Percentiles rank a stretch among this genome's conserved stretches.
These are phyloP conservation scores for Solanum tacnaense DNA, from an alignment of 257 asterid genomes.

Conservation along the genomic window DNA sequence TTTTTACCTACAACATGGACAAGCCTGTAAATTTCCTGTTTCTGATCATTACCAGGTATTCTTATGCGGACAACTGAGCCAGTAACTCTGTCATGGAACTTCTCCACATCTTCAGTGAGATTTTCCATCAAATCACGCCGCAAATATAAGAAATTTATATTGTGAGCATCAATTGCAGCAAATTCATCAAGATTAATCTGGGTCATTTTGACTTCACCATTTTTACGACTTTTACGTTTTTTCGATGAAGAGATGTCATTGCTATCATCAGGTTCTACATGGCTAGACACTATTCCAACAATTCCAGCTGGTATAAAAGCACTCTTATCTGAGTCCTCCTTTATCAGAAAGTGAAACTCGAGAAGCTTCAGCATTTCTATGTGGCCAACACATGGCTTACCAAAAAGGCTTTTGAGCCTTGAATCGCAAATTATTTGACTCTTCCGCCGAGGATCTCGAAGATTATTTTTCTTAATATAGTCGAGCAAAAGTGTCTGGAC, in stretches of 20 bases:
- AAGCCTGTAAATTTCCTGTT: constrained; percentile 75
- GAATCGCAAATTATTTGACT: constrained; percentile 64
- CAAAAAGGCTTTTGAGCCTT: constrained; percentile 63
- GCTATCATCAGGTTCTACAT: constrained; percentile 25
- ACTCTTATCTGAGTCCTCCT: constrained; percentile 38
- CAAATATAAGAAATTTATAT: constrained; percentile 71
- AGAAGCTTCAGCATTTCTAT: constrained; percentile 82
- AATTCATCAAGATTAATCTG: constrained; percentile 50
- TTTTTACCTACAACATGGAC: constrained; percentile 85
- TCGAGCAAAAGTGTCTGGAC: constrained; percentile 53
- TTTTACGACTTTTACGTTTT: constrained; percentile 48
- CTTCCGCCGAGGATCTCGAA: constrained; percentile 61
- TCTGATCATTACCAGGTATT: constrained; percentile 59
- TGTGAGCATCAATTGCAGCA: constrained; percentile 84
- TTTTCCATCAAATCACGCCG: constrained; percentile 66
- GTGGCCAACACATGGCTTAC: constrained; percentile 65
- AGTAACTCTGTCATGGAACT: constrained; percentile 48
- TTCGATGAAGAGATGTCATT: constrained; percentile 12
- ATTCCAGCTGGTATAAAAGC: constrained; percentile 48
- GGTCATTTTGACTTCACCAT: constrained; percentile 37
- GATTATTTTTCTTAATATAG: constrained; percentile 59
- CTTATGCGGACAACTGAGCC: constrained; percentile 81
- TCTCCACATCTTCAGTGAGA: constrained; percentile 48
- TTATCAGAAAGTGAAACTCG: constrained; percentile 50
- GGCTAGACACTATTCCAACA: constrained; percentile 30